phyloP scores from a whole-genome alignment of 2,329 filamentous ascomycete genomes.

The Botrytis medusae region DNA sequence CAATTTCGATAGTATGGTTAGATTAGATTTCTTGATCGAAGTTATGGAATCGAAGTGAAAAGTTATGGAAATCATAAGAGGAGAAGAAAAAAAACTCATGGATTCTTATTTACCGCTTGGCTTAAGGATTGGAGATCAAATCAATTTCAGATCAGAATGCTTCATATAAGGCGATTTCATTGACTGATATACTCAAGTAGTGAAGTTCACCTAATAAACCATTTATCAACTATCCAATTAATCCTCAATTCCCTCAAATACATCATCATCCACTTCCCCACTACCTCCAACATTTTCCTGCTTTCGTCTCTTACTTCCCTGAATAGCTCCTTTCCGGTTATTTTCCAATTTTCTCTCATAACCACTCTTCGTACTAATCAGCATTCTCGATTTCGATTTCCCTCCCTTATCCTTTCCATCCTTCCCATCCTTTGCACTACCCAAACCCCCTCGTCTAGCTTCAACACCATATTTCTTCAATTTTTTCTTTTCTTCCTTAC shows the following conservation, averaged over 20 bases:
- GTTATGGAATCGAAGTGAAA: not conserved
- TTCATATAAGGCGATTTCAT: not conserved
- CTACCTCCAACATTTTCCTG: slow-evolving; percentile 37
- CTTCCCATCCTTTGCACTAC: slow-evolving; percentile 45
- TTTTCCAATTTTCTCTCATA: slow-evolving; percentile 70
- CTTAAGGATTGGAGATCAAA: not conserved
- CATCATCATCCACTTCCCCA: slow-evolving; percentile 32
- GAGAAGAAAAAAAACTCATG: not conserved
- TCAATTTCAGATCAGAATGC: not conserved
- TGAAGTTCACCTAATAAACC: not conserved
- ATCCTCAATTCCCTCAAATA: slow-evolving; percentile 52
- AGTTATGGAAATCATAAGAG: not conserved
- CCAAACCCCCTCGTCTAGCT: slow-evolving; percentile 53
- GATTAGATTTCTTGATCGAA: not conserved
- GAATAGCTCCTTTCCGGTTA: slow-evolving; percentile 62
- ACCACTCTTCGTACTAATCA: slow-evolving; percentile 81
- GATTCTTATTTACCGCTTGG: not conserved
- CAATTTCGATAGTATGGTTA: not conserved
- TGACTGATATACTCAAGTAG: not conserved
- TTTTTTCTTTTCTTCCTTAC: slow-evolving; percentile 79
- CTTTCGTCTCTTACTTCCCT: slow-evolving; percentile 57
- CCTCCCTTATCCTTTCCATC: slow-evolving; percentile 37
- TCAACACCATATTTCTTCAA: slow-evolving; percentile 82
- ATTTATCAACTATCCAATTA: slow-evolving; percentile 26
- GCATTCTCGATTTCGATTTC: slow-evolving; percentile 40